These are phyloP conservation scores for Leishmania turanica DNA, from an alignment of 208 protist genomes.

Conservation along the genomic window DNA sequence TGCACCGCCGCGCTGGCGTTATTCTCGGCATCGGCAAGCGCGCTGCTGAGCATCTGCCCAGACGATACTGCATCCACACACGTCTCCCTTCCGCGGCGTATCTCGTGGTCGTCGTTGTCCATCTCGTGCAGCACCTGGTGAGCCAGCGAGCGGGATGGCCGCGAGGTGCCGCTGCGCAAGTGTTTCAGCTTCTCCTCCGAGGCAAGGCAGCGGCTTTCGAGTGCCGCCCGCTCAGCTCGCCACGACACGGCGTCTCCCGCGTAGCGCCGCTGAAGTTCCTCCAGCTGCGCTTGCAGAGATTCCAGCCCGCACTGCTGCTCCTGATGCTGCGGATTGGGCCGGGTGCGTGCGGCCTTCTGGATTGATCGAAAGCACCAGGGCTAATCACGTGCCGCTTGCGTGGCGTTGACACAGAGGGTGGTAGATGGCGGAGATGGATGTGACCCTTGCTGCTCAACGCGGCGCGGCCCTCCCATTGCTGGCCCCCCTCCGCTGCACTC, in stretches of 20 bases:
- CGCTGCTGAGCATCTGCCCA: not conserved
- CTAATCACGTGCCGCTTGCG: not conserved
- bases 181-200: conserved; percentile 12
- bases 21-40: not conserved
- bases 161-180: not conserved
- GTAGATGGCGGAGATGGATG: not conserved
- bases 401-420: not conserved
- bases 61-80: conserved; percentile 5
- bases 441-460: not conserved
- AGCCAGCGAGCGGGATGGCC: conserved; percentile 12
- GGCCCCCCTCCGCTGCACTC: not conserved
- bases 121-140: conserved; percentile 23
- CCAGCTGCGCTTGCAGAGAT: conserved; percentile 9
- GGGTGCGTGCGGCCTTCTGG: not conserved
- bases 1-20: not conserved
- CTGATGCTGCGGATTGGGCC: not conserved
- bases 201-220: conserved; percentile 9
- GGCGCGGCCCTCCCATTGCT: not conserved
- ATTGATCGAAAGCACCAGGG: not conserved
- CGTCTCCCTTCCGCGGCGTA: not conserved
- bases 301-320: not conserved
- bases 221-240: conserved; percentile 16
- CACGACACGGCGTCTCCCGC: conserved; percentile 12
- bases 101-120: conserved; percentile 13
- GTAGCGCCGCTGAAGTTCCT: conserved; percentile 15